phyloP scores from a whole-genome alignment of 2,329 filamentous ascomycete genomes.

The Phyllosticta citrichinensis region DNA sequence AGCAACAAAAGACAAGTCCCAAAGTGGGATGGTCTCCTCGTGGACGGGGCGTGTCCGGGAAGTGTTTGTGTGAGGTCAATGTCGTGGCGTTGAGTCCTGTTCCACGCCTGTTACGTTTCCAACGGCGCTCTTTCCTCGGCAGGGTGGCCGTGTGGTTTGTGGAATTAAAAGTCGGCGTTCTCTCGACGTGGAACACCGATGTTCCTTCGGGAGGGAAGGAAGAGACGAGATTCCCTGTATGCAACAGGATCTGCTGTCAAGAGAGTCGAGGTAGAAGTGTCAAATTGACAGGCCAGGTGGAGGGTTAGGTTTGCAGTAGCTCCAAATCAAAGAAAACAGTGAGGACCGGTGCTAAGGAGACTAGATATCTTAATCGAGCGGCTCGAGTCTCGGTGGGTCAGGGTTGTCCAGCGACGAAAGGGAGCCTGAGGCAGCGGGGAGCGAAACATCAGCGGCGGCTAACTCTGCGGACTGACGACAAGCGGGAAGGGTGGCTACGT shows the following conservation, averaged over 20 bases:
- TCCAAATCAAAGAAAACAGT: background rate
- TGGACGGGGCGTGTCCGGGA: conserved; percentile 3
- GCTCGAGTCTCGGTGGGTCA: conserved; percentile 2
- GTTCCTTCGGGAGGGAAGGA: conserved; percentile 6
- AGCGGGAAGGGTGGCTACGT: conserved; percentile 26
- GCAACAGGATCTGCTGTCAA: conserved; percentile 7
- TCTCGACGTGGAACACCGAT: conserved; percentile 4
- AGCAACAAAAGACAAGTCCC: conserved; percentile 7
- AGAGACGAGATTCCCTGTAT: conserved; percentile 9
- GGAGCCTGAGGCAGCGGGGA: conserved; percentile 20
- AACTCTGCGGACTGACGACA: conserved; percentile 12
- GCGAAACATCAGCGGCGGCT: conserved; percentile 23
- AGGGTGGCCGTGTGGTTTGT: conserved; percentile 1
- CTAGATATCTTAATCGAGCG: conserved; percentile 20
- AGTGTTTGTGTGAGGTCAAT: conserved; percentile 3
- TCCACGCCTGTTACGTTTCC: conserved; percentile 1
- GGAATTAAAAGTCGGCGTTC: conserved; percentile 6
- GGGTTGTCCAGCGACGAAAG: conserved; percentile 21
- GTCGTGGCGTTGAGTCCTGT: background rate
- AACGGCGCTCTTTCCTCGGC: conserved; percentile 3
- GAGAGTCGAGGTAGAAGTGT: conserved; percentile 6
- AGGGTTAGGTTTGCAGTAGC: conserved; percentile 9
- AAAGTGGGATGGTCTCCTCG: conserved; percentile 9
- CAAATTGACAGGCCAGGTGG: conserved; percentile 9
- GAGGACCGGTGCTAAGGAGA: conserved; percentile 11